Base-by-base conservation (phyloP, 768 basidiomycete genomes). In the Podaxis carcinomalis region DNA sequence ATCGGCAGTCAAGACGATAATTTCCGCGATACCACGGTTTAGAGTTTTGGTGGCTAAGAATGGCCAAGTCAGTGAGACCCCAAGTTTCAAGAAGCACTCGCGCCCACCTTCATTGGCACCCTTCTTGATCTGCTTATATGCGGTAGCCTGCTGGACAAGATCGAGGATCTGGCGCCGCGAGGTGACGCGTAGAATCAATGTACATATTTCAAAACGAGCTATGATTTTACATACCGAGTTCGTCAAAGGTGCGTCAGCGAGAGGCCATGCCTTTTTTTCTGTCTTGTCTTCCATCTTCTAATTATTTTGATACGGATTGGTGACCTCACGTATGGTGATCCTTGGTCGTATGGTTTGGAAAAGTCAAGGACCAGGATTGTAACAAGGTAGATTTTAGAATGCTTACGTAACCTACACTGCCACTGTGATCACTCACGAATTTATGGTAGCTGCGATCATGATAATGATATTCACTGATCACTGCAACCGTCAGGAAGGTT, bases 41-140 rank as follows among this genome's bases (percentile, higher is more conserved):
- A 98, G 84, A 19, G 95, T 97, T 80, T 99, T 99, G 66, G 97
- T 99, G 49, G 95, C 95, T 94, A n/a, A 2, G 19, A 56, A 53
- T 40, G 42, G 16, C 19, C 7, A 40, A 42, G 23, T 28, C 35
- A 13, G 53, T 23, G 59, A 35, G 6, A 23, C 32, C 16, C 14
- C 32, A 32, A 10, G 4, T 4, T 9, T 32, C n/a, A 1, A 11
- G 7, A 11, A 3, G 1, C 25, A 60, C 13, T 28, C 19, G 36
- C 27, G n/a, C 80, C 37, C 52, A 92, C 93, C 92, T 85, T 99
- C 97, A 76, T 99, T 99, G 46, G 97, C 97, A 63, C 97, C 96
- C 79, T 98, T 98, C 80, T 98, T 98, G 51, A 98, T 78, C 75
- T 98, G 95, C 78, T 98, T 98, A 81, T 96, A 97, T 75, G 95